These are phyloP conservation scores for Fagopyrum homotropicum DNA, from an alignment of 148 eudicot genomes.

Conservation along the genomic window DNA sequence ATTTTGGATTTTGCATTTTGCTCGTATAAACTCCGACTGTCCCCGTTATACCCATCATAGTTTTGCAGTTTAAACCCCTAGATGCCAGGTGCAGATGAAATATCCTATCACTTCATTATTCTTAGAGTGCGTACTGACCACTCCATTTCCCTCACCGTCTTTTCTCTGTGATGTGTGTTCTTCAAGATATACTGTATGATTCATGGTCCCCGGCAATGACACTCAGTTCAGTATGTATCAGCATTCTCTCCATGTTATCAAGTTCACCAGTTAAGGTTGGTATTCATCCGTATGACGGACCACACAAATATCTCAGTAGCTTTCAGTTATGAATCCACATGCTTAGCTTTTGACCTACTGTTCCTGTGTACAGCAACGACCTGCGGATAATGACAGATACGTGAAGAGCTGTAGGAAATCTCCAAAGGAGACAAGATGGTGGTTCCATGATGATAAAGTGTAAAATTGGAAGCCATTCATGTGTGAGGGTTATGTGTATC, in stretches of 20 bases:
- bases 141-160: background rate
- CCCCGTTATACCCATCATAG: background rate
- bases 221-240: conserved; percentile 61
- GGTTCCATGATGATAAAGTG: conserved; percentile 80
- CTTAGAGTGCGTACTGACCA: background rate
- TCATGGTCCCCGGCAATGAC: conserved; percentile 89
- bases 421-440: conserved; percentile 82
- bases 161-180: background rate
- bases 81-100: background rate
- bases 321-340: background rate
- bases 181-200: conserved; percentile 68
- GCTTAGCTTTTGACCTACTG: background rate
- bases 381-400: conserved; percentile 66
- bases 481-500: background rate
- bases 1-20: background rate
- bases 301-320: background rate
- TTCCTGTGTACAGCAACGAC: conserved; percentile 45
- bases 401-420: conserved; percentile 75
- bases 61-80: background rate
- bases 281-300: background rate
- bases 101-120: background rate
- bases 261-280: conserved; percentile 63
- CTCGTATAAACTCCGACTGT: background rate
- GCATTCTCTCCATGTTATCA: conserved; percentile 71
- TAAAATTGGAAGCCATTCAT: conserved; percentile 3